These are phyloP conservation scores for Syzygium aqueum DNA, from an alignment of 345 rosid species.

Conservation along the genomic window DNA sequence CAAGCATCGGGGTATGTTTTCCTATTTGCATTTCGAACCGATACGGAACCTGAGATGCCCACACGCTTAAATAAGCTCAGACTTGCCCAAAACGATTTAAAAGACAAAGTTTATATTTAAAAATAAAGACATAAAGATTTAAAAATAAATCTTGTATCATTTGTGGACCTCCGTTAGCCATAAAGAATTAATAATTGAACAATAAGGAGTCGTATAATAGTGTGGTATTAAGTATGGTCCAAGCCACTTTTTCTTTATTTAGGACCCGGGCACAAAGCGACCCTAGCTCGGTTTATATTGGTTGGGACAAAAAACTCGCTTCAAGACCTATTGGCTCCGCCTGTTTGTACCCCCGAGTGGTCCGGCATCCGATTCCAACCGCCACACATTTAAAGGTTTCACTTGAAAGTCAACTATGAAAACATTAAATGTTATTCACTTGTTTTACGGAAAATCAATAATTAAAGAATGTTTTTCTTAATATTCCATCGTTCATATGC, in stretches of 20 bases:
- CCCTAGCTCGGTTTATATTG: neutral
- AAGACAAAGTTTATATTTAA: neutral
- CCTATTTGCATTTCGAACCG: neutral
- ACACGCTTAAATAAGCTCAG: neutral
- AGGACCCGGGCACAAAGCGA: neutral
- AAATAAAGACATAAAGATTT: neutral
- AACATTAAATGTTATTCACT: neutral
- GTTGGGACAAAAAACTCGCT: neutral
- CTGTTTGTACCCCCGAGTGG: neutral
- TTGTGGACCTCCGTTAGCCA: neutral
- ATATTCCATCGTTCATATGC: neutral
- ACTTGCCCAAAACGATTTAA: accelerated
- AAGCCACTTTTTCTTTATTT: neutral
- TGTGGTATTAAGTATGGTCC: neutral
- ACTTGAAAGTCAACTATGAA: neutral
- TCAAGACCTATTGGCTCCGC: neutral
- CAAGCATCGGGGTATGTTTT: too few relatives aligned
- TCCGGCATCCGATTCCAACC: neutral
- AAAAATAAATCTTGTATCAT: neutral
- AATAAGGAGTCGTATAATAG: neutral
- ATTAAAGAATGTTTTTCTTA: neutral
- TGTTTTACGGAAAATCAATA: neutral
- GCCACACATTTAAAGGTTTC: neutral
- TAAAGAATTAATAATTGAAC: neutral
- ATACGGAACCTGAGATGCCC: neutral